Evolutionary conservation across 495 filamentous ascomycete genomes (phyloP).

Genomic region (Penicillium steckii): DNA sequence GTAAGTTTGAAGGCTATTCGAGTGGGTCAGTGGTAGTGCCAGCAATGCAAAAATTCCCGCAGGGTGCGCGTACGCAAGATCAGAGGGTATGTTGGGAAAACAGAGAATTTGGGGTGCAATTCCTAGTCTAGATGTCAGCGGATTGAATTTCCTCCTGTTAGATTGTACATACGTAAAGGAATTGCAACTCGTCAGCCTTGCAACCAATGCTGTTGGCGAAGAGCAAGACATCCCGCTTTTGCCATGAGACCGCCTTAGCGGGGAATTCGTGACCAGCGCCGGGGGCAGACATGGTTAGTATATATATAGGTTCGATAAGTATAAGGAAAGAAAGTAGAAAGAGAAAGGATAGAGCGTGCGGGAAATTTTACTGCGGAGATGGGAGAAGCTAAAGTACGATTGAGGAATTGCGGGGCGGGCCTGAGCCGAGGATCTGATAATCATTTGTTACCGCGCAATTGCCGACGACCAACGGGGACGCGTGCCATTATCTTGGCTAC

Average conservation of each 20-base stretch:
- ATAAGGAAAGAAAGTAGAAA: not conserved
- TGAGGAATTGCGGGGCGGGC: slow-evolving; percentile 24
- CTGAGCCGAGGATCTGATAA: slow-evolving; percentile 35
- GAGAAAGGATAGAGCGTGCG: not conserved
- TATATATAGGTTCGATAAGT: not conserved
- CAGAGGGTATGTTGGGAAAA: slow-evolving; percentile 85
- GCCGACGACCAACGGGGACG: too few relatives aligned
- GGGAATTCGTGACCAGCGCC: slow-evolving; percentile 81
- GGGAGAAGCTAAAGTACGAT: slow-evolving; percentile 18
- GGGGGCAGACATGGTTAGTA: slow-evolving; percentile 48
- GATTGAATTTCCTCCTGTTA: not conserved
- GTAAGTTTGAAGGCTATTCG: slow-evolving; percentile 73
- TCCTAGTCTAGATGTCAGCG: slow-evolving; percentile 52
- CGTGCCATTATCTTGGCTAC: slow-evolving; percentile 11
- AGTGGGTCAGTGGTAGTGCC: slow-evolving; percentile 3
- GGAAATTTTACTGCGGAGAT: not conserved
- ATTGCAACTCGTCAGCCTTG: slow-evolving; percentile 83
- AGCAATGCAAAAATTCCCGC: not conserved
- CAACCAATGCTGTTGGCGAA: slow-evolving; percentile 87
- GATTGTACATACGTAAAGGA: slow-evolving; percentile 69
- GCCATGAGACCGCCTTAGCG: slow-evolving; percentile 69
- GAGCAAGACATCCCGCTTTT: slow-evolving; percentile 81
- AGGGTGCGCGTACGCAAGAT: slow-evolving; percentile 62
- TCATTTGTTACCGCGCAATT: slow-evolving; percentile 19
- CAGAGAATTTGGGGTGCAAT: slow-evolving; percentile 75